A percentile compares a stretch with the other conserved stretches of the same genome.
Evolutionary conservation across 352 stramenopile genomes (phyloP).

Genomic region (Globisporangium cylindrosporum): DNA sequence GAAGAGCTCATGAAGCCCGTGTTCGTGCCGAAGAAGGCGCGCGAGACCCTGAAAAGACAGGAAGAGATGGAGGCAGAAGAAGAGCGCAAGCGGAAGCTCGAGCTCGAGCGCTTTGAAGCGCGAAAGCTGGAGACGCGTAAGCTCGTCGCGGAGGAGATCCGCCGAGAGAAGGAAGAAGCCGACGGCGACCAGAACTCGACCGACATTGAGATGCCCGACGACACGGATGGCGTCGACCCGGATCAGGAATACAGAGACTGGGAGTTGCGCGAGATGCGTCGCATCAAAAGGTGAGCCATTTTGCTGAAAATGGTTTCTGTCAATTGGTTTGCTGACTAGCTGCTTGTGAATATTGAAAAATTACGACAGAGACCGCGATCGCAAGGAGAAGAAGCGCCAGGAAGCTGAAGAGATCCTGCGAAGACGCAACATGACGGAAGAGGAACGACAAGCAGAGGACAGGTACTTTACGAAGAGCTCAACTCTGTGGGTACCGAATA

Average conservation of each 20-base stretch:
- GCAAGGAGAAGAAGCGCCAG: slow-evolving; percentile 65
- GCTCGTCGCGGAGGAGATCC: slow-evolving; percentile 74
- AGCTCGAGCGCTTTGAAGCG: slow-evolving; percentile 41
- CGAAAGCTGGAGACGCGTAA: slow-evolving; percentile 72
- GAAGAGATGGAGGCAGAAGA: slow-evolving; percentile 80
- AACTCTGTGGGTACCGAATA: neutral
- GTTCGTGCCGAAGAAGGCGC: slow-evolving; percentile 89
- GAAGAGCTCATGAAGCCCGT: slow-evolving; percentile 88
- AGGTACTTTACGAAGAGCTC: slow-evolving; percentile 17
- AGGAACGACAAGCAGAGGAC: slow-evolving; percentile 93
- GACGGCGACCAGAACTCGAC: slow-evolving; percentile 44
- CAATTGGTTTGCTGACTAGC: neutral
- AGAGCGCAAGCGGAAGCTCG: slow-evolving; percentile 45
- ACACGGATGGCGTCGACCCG: slow-evolving; percentile 87
- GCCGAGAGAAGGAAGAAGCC: slow-evolving; percentile 57
- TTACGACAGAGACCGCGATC: slow-evolving; percentile 69
- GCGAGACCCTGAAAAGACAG: slow-evolving; percentile 78
- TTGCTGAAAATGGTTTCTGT: neutral
- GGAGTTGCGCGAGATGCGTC: slow-evolving; percentile 92
- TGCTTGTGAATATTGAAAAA: neutral
- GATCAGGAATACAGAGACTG: slow-evolving; percentile 91
- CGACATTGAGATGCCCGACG: slow-evolving; percentile 87
- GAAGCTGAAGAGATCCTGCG: slow-evolving; percentile 88
- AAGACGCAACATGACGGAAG: slow-evolving; percentile 94
- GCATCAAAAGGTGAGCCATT: slow-evolving; percentile 79